Base-by-base conservation (phyloP, 2,329 filamentous ascomycete genomes). In the Sporothrix brasiliensis region DNA sequence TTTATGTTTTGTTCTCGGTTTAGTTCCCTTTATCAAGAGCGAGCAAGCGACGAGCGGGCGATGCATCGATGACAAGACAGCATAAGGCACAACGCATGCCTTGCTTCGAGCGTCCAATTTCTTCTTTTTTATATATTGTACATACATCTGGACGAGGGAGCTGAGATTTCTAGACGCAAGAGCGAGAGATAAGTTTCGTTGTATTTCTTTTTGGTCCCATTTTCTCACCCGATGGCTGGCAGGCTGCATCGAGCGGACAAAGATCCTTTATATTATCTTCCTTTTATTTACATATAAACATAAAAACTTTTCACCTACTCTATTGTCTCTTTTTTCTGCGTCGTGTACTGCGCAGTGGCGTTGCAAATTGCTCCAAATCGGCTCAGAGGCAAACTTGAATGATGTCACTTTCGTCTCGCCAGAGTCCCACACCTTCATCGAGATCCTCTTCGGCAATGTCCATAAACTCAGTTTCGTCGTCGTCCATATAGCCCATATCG, bases 161-260 rank as follows among this genome's bases (percentile, higher is more conserved):
- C n/a, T n/a, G 58, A 27, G 11, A 27, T 13, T 13, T 27, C 13
- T 49, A 13, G 44, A 65, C 24, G n/a, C 21, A 9, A 49, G 44
- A 65, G 44, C n/a, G 44, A 50, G 9, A 10, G 27, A 3, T 41
- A 44, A 10, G 27, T 27, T 21, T 34, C 3, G n/a, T 39, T 30
- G n/a, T 34, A 44, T 49, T 60, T 60, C 34, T 58, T 53, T n/a
- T 39, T 65, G 41, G 11, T 39, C 24, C n/a, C n/a, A 5, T 50
- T 58, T 60, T 67, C 70, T 72, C 50, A 7, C 34, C 34, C 69
- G 70, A 72, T 73, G 70, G 50, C 71, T 72, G 69, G 72, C 72
- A 41, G 72, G 73, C 71, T 74, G 73, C 71, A 71, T 74, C 70
- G 61, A 69, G 66, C 69, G 60, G 16, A 47, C 24, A 53, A n/a